Evolutionary conservation across 2,329 filamentous ascomycete species (phyloP), one percentile per base, ranked within the genome.

Genomic region (Phaeosphaeriaceae sp.): DNA sequence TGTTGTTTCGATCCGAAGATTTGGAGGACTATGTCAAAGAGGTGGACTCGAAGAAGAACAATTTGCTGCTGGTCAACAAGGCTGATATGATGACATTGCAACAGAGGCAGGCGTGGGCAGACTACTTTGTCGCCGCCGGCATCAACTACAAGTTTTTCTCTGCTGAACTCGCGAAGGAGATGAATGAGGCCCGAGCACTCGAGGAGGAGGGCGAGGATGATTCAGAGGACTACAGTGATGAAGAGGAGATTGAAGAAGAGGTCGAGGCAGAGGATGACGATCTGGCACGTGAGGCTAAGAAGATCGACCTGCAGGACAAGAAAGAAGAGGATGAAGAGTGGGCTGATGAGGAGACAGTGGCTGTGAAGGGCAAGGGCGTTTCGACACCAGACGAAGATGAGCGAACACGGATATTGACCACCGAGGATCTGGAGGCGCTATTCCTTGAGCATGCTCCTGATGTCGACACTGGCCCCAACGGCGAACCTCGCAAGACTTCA

Each of bases 61-160:
- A 98, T 76, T 74, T 99, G 72, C 78, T 99, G 55, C 83, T 99
- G 54, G 94, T 99, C 73, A 99, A 99, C 84, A 99, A 99, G 84
- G 93, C 95, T 47, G 95, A 99, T 80, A 97, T 99, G 95, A 93
- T 99, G 91, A 96, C 93, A 1, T 78, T 88, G 48, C 87, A 88
- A 70, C 96, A 99, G 80, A 85, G 95, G 65, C 85, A 85, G 64
- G 83, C 85, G 0, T 99, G 95, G 95, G 93, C 93, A 2, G 86
- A 90, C 67, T 92, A 97, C 74, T 92, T 99, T 67, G 89, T 89
- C 67, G 83, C 88, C 67, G 87, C 90, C 24, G 88, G 89, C 25
- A 96, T 99, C 72, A 88, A 91, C 53, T 99, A 95, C 83, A 91
- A 90, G 70, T 99, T 98, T 82, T 99, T 99, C 83, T 99, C 96